These are phyloP conservation scores for Quercus berberidifolia DNA, from an alignment of 306 rosid genomes.

Conservation along the genomic window DNA sequence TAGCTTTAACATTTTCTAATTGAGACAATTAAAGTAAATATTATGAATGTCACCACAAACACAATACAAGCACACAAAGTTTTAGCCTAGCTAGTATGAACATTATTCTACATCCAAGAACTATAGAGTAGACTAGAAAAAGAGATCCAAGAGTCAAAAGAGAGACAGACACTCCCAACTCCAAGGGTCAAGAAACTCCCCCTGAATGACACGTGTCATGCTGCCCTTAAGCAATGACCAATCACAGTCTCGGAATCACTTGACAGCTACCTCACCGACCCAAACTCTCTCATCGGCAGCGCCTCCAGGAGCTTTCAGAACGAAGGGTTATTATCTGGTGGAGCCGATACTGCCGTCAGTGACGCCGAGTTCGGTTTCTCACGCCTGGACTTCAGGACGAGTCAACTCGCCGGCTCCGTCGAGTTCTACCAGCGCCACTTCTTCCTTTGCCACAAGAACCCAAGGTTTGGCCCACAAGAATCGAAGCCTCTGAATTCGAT, in stretches of 20 bases:
- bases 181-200: neutral
- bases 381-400: conserved; percentile 59
- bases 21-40: no score
- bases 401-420: conserved; percentile 66
- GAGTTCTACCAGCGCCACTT: conserved; percentile 70
- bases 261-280: conserved; percentile 67
- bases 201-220: conserved; percentile 22
- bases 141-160: no score
- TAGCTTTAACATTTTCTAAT: no score
- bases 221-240: neutral
- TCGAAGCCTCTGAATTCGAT: conserved; percentile 94
- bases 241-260: conserved; percentile 63
- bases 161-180: no score
- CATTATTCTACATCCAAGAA: no score
- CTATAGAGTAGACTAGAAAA: no score
- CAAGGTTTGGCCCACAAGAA: conserved; percentile 86
- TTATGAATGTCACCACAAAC: no score
- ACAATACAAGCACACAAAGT: no score
- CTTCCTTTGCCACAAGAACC: conserved; percentile 83
- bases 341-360: neutral
- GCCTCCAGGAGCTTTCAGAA: conserved; percentile 90
- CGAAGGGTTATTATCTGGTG: conserved; percentile 47
- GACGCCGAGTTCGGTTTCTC: conserved; percentile 74
- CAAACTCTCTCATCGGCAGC: conserved; percentile 44
- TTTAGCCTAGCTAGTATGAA: no score